A percentile compares a stretch with the other conserved stretches of the same genome.
These are phyloP conservation scores for Laburnicola sp. DNA, from an alignment of 2,329 filamentous ascomycete species.

Conservation along the genomic window DNA sequence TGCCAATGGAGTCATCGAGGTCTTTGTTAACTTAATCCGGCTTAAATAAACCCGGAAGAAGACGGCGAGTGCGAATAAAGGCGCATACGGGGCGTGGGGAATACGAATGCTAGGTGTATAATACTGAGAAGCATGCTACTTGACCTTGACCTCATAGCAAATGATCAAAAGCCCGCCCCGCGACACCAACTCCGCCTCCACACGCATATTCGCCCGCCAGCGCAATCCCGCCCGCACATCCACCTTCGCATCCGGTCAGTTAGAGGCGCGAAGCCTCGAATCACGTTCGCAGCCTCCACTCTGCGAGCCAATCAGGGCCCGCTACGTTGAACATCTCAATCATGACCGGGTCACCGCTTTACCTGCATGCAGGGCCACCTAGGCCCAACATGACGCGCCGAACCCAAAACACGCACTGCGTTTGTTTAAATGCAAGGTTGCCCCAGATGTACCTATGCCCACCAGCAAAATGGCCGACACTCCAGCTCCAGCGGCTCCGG, in stretches of 20 bases:
- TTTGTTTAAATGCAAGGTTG: constrained; percentile 34
- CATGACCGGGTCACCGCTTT: constrained; percentile 39
- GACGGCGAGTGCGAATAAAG: too few relatives aligned
- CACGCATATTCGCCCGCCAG: constrained; percentile 26
- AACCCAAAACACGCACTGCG: constrained; percentile 32
- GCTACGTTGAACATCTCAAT: constrained; percentile 43
- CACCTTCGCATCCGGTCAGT: constrained; percentile 30
- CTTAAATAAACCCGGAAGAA: too few relatives aligned
- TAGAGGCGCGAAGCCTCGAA: constrained; percentile 32
- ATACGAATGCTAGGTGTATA: neutral
- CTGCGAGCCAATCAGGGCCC: constrained; percentile 34
- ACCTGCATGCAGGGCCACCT: constrained; percentile 38
- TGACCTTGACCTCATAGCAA: too few relatives aligned
- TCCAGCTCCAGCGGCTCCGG: constrained; percentile 13
- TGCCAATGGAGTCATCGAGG: too few relatives aligned
- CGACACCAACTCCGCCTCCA: constrained; percentile 8
- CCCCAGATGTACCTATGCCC: constrained; percentile 24
- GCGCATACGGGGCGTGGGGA: neutral
- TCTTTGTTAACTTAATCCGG: too few relatives aligned
- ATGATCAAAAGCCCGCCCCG: constrained; percentile 10
- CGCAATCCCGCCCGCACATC: constrained; percentile 22
- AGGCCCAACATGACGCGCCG: constrained; percentile 22
- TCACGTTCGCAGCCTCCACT: constrained; percentile 31
- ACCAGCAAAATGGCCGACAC: constrained; percentile 26
- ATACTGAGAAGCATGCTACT: neutral